Percentiles rank a stretch among this genome's conserved stretches.
Evolutionary conservation across 1,139 yeast species (phyloP).

Genomic region (Protomyces macrosporus): DNA sequence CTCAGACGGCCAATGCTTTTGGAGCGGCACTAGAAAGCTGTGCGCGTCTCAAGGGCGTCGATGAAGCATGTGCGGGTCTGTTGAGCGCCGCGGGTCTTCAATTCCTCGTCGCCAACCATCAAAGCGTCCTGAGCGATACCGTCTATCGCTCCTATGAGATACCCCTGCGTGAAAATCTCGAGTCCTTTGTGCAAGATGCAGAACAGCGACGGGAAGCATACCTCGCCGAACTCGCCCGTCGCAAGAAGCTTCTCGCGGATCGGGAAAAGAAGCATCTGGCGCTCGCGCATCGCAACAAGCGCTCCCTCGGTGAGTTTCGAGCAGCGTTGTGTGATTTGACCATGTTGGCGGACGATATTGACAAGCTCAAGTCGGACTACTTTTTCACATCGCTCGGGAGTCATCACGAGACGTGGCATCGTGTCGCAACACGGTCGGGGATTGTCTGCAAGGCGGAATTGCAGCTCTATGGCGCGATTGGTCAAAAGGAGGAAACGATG

Average conservation of each 20-base stretch:
- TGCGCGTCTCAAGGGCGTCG: conserved; percentile 65
- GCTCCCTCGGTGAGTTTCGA: conserved; percentile 60
- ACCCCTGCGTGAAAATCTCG: conserved; percentile 50
- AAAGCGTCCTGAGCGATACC: conserved; percentile 60
- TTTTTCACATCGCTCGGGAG: conserved; percentile 56
- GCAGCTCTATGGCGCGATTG: conserved; percentile 73
- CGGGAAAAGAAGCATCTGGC: conserved; percentile 55
- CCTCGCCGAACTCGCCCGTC: conserved; percentile 49
- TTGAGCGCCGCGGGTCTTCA: conserved; percentile 74
- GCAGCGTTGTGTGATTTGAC: conserved; percentile 63
- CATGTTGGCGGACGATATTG: conserved; percentile 70
- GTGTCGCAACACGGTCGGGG: conserved; percentile 54
- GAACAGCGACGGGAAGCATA: conserved; percentile 50
- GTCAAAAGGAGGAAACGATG: conserved; percentile 50
- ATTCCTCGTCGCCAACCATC: conserved; percentile 70
- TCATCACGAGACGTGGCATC: conserved; percentile 55
- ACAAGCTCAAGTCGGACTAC: conserved; percentile 66
- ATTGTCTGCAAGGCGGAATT: conserved; percentile 70
- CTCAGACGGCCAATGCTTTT: conserved; percentile 65
- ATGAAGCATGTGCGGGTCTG: conserved; percentile 54
- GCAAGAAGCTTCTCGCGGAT: conserved; percentile 47
- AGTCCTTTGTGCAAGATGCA: conserved; percentile 39
- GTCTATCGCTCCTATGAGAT: conserved; percentile 51
- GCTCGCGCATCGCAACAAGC: conserved; percentile 50
- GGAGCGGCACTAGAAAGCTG: conserved; percentile 67